Conservation (phyloP, 1,284 basidiomycete species). For the Sphaerobolus stellatus region DNA sequence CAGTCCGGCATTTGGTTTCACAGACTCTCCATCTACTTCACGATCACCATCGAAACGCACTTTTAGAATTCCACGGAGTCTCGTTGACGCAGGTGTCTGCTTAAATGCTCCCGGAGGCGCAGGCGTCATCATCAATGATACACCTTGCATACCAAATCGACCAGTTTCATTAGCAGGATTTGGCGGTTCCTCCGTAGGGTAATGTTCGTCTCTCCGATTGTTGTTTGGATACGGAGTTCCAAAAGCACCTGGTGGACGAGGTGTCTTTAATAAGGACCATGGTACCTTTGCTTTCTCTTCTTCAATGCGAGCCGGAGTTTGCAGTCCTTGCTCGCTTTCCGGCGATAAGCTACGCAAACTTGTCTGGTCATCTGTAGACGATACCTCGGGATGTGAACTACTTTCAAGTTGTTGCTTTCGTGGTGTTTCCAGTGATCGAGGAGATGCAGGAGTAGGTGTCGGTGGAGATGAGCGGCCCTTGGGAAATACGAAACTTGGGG, state of each 20-base stretch:
- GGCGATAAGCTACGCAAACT: too few species aligned
- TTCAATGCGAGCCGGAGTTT: slow-evolving; percentile 49
- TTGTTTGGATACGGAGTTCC: neutral
- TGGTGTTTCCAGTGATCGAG: too few species aligned
- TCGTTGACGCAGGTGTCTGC: slow-evolving; percentile 51
- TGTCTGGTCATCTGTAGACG: too few species aligned
- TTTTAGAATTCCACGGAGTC: slow-evolving; percentile 48
- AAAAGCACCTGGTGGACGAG: slow-evolving; percentile 63
- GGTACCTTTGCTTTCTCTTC: too few species aligned
- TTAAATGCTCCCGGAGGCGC: slow-evolving; percentile 71
- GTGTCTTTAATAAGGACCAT: slow-evolving; percentile 62
- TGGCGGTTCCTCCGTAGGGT: neutral
- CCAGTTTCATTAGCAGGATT: neutral
- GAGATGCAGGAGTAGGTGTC: neutral
- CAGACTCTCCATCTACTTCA: neutral
- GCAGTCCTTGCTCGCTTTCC: too few species aligned
- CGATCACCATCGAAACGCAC: slow-evolving; percentile 60
- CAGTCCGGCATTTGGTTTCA: too few species aligned
- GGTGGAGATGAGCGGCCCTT: neutral
- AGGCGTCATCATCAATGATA: slow-evolving; percentile 57
- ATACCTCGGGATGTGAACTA: too few species aligned
- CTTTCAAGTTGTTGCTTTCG: too few species aligned
- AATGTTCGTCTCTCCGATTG: neutral
- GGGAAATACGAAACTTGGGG: slow-evolving; percentile 9
- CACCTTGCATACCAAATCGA: slow-evolving; percentile 17